Conservation (phyloP, 2,329 filamentous ascomycete species). For the Curvularia spicifera region DNA sequence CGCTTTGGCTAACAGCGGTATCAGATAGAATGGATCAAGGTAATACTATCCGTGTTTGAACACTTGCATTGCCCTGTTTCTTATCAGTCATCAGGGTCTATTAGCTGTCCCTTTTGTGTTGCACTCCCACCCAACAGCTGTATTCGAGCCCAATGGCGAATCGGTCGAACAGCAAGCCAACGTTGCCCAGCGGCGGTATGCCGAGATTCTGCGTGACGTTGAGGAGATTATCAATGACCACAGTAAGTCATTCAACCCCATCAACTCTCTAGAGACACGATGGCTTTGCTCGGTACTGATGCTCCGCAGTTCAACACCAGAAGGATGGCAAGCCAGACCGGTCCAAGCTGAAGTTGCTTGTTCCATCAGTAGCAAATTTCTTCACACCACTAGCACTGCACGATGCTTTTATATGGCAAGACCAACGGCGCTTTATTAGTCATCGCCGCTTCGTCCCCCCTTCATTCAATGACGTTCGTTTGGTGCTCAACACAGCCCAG, state of each 20-base stretch:
- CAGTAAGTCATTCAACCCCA: slow-evolving; percentile 61
- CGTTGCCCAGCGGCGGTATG: slow-evolving; percentile 85
- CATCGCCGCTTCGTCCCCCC: slow-evolving; percentile 91
- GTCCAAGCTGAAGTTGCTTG: slow-evolving; percentile 90
- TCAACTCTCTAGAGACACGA: neutral
- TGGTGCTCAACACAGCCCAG: slow-evolving; percentile 94
- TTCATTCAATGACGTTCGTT: slow-evolving; percentile 93
- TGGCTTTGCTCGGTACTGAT: slow-evolving; percentile 9
- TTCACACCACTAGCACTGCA: slow-evolving; percentile 88
- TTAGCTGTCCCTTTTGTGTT: slow-evolving; percentile 95
- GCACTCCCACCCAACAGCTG: slow-evolving; percentile 90
- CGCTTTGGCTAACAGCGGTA: slow-evolving; percentile 19
- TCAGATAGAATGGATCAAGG: slow-evolving; percentile 90
- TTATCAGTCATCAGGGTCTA: slow-evolving; percentile 53
- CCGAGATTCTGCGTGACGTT: slow-evolving; percentile 93
- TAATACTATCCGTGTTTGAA: slow-evolving; percentile 29
- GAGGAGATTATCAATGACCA: slow-evolving; percentile 92
- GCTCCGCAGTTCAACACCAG: slow-evolving; percentile 70
- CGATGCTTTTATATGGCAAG: slow-evolving; percentile 90
- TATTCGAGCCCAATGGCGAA: slow-evolving; percentile 73
- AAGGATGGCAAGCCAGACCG: slow-evolving; percentile 68
- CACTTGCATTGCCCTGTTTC: neutral
- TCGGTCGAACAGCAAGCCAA: slow-evolving; percentile 74
- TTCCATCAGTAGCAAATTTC: slow-evolving; percentile 90
- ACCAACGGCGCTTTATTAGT: slow-evolving; percentile 83